Evolutionary conservation across 2,329 filamentous ascomycete genomes (phyloP).

Genomic region (Talaromyces sp.): DNA sequence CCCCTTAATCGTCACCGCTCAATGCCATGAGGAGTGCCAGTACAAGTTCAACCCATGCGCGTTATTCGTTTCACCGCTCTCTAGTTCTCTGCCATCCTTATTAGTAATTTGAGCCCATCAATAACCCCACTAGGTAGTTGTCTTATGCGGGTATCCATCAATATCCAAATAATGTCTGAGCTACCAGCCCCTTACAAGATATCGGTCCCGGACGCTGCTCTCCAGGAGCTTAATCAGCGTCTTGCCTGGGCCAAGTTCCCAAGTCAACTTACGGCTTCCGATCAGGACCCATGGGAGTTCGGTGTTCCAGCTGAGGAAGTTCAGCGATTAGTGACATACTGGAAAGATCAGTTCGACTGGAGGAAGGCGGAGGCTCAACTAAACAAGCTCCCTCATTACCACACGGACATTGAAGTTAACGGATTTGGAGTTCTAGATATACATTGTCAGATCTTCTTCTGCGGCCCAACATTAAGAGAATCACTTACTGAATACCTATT

Average conservation of each 20-base stretch:
- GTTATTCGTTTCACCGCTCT: no score
- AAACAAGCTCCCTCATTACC: constrained; percentile 65
- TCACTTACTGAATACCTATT: not conserved
- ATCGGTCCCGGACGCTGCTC: constrained; percentile 14
- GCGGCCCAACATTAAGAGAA: not conserved
- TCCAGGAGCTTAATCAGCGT: constrained; percentile 23
- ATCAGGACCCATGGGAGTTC: constrained; percentile 22
- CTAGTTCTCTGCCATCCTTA: no score
- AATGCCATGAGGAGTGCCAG: no score
- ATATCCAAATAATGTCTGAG: constrained; percentile 11
- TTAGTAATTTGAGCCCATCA: no score
- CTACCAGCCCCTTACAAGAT: constrained; percentile 15
- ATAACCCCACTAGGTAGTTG: no score
- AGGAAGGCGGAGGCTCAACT: constrained; percentile 60
- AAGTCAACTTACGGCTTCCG: constrained; percentile 20
- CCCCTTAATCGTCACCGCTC: no score
- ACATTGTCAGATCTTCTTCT: constrained; percentile 50
- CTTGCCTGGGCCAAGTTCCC: constrained; percentile 19
- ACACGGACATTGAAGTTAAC: constrained; percentile 56
- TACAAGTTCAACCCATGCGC: no score
- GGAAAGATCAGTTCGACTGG: constrained; percentile 64
- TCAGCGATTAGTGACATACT: constrained; percentile 59
- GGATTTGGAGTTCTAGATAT: constrained; percentile 63
- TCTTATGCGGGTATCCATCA: not conserved
- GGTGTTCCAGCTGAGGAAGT: constrained; percentile 22